Evolutionary conservation across 352 stramenopile species (phyloP), one percentile per base, ranked within the genome.

Genomic region (Phytophthora multivora): DNA sequence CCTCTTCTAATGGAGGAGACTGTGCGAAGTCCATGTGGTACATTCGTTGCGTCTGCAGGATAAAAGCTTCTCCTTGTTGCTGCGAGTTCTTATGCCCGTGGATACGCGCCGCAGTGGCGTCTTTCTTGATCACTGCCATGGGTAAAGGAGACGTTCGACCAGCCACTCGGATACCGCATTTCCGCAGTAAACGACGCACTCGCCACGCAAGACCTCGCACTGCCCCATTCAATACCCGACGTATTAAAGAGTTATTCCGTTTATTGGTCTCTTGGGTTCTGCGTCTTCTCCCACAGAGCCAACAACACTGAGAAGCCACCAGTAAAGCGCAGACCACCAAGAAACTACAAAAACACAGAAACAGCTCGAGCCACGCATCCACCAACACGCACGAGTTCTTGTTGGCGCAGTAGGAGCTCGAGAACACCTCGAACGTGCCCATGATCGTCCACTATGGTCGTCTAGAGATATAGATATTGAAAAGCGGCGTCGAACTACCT

Each of bases 61-160:
- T 78, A 59, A 93, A 91, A 18, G 80, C 70, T 42, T 54, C 58
- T 16, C 75, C 84, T 41, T 91, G 77, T 55, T 93, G 86, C 19
- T 75, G 67, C 15, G 75, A 87, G 72, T 90, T 93, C 68, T 93
- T 93, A 67, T 91, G 80, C 30, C 79, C 81, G 40, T 78, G 70
- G 51, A 93, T 90, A 16, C 80, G 69, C 7, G 84, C 82, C 13
- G 56, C 30, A 23, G 71, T 75, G 26, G 83, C 81, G 48, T 93
- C 84, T 58, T 80, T 85, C 55, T 85, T 72, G 59, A 93, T 93
- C 57, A 93, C 77, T 0, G 78, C 82, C 11, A 83, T 57, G 1
- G 79, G 79, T 8, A 91, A 54, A n/a, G 83, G 74, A 15, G 67
- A 66, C n/a, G 75, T 84, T 23, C 58, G 39, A 25, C 40, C 51